Conservation (phyloP, 2,329 filamentous ascomycete species). For the Chalaropsis thielavioides region DNA sequence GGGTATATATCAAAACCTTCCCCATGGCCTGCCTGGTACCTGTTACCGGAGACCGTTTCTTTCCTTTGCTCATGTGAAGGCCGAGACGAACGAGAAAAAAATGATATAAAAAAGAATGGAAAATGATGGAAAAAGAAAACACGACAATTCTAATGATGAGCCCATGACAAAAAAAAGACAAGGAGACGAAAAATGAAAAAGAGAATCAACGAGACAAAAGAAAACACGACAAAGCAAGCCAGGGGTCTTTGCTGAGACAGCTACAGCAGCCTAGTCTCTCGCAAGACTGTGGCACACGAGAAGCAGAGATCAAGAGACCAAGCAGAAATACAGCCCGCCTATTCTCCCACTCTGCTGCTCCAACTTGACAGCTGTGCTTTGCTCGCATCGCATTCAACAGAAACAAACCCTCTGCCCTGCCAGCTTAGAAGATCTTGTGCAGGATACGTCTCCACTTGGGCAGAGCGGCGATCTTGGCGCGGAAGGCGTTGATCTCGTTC, state of each 20-base stretch:
- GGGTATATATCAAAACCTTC: not conserved
- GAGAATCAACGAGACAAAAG: conserved; percentile 1
- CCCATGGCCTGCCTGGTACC: not conserved
- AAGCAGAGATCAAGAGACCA: not conserved
- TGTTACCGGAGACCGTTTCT: not conserved
- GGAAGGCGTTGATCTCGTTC: conserved; percentile 44
- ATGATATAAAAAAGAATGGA: not conserved
- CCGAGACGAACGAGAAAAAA: not conserved
- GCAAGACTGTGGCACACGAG: not conserved
- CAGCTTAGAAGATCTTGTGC: conserved; percentile 27
- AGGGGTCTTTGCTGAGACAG: not conserved
- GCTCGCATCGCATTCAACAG: not conserved
- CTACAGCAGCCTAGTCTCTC: not conserved
- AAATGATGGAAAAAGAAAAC: not conserved
- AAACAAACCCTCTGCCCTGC: not conserved
- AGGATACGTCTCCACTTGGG: conserved; percentile 36
- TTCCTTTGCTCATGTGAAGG: not conserved
- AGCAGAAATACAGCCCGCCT: not conserved
- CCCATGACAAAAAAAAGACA: not conserved
- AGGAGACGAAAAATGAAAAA: not conserved
- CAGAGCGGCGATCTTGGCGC: conserved; percentile 34
- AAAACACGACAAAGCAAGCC: conserved; percentile 8
- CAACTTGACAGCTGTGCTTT: not conserved
- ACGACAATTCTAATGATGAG: conserved; percentile 7
- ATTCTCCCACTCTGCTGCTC: not conserved